Percentiles rank a stretch among this genome's conserved stretches.
These are phyloP conservation scores for Musa itinerans DNA, from an alignment of 176 grass and related monocot species.

Conservation along the genomic window DNA sequence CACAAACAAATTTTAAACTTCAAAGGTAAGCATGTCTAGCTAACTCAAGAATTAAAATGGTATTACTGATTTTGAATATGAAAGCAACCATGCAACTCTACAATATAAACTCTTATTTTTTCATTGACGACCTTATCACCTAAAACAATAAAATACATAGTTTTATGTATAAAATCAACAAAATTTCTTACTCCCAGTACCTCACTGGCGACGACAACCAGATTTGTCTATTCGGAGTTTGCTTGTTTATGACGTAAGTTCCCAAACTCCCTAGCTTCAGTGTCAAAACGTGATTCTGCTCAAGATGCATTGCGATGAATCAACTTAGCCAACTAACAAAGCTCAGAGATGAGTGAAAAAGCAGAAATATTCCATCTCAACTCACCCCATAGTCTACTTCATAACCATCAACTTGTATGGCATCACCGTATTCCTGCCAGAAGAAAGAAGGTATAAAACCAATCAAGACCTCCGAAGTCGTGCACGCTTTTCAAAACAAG, in stretches of 20 bases:
- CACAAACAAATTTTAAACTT: background rate
- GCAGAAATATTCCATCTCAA: conserved; percentile 8
- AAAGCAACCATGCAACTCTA: background rate
- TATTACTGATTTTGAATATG: too few relatives aligned
- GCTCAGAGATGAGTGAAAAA: background rate
- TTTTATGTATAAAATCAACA: background rate
- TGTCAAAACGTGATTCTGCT: conserved; percentile 84
- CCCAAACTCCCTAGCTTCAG: conserved; percentile 63
- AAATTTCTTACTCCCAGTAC: conserved; percentile 26
- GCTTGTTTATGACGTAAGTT: conserved; percentile 93
- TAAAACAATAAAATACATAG: conserved; percentile 2
- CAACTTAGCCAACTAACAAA: conserved; percentile 1
- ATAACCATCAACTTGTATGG: conserved; percentile 63
- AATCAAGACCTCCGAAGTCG: background rate
- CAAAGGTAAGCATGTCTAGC: background rate
- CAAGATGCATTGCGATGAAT: conserved; percentile 20
- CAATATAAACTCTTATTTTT: background rate
- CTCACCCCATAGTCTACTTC: conserved; percentile 87
- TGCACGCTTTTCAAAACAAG: conserved; percentile 11
- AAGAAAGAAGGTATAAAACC: background rate
- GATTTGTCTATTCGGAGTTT: conserved; percentile 82
- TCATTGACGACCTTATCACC: background rate
- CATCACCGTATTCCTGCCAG: conserved; percentile 73
- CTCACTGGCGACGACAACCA: conserved; percentile 94
- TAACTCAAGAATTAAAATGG: background rate